A percentile compares a stretch with the other conserved stretches of the same genome.
phyloP scores from a whole-genome alignment of 2,329 filamentous ascomycete genomes.

The Lachnellula willkommii region DNA sequence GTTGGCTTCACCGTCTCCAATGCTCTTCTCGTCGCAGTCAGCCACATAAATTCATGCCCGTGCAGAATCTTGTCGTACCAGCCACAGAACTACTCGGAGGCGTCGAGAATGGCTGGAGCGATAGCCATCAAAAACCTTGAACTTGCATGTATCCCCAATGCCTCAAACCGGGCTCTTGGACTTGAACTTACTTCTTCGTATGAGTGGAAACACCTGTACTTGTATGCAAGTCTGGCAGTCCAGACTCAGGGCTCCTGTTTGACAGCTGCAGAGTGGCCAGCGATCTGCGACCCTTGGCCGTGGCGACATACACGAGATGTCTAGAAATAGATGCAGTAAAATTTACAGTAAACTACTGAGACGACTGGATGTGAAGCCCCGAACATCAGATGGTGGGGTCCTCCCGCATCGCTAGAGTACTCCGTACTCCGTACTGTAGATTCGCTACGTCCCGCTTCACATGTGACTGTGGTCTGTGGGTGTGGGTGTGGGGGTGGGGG shows the following conservation, averaged over 20 bases:
- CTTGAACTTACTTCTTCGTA: neutral
- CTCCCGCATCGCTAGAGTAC: neutral
- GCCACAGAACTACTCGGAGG: neutral
- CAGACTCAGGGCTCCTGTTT: neutral
- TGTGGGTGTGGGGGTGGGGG: no score
- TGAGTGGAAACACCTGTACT: neutral
- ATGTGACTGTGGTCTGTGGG: neutral
- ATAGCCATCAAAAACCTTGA: neutral
- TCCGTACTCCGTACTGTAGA: no score
- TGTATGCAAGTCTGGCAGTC: neutral
- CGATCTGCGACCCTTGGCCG: neutral
- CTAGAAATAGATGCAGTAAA: neutral
- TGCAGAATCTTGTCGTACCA: no score
- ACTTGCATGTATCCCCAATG: neutral
- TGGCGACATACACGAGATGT: neutral
- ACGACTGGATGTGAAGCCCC: neutral
- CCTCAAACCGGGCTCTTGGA: conserved; percentile 1
- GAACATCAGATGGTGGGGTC: neutral
- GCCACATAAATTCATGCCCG: no score
- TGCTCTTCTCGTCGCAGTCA: no score
- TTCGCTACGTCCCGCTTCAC: neutral
- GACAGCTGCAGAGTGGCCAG: neutral
- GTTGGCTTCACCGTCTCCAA: no score
- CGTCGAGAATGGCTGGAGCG: neutral
- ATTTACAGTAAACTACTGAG: neutral